These are phyloP conservation scores for Fusarium haematococcum DNA, from an alignment of 2,329 filamentous ascomycete genomes.

Conservation along the genomic window DNA sequence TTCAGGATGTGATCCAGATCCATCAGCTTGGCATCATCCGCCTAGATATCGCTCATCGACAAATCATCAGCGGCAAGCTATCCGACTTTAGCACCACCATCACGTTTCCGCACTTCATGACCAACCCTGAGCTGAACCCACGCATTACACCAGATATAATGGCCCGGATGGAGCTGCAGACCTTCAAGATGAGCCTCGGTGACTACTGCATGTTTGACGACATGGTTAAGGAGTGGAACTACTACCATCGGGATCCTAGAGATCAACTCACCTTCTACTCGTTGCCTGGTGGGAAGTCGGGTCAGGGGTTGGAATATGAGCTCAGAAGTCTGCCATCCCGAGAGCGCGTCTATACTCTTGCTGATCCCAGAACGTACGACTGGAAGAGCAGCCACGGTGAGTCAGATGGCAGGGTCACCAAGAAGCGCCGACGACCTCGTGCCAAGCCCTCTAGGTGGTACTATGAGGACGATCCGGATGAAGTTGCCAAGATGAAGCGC, in stretches of 20 bases:
- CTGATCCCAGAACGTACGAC: background rate
- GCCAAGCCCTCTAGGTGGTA: background rate
- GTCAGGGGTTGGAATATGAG: background rate
- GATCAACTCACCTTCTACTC: background rate
- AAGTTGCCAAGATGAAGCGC: too few relatives aligned
- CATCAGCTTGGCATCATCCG: background rate
- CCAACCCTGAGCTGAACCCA: conserved; percentile 9
- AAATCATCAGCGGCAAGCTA: conserved; percentile 38
- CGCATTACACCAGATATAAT: background rate
- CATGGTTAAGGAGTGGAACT: background rate
- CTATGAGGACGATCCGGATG: background rate
- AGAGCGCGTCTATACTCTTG: background rate
- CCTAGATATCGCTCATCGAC: conserved; percentile 3
- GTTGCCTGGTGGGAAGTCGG: background rate
- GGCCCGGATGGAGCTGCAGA: too few relatives aligned
- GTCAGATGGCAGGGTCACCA: background rate
- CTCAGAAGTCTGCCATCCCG: background rate
- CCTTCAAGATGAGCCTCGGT: too few relatives aligned
- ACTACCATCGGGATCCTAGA: background rate
- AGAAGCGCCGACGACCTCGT: background rate
- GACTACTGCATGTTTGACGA: too few relatives aligned
- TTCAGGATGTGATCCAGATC: background rate
- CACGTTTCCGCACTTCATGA: conserved; percentile 41
- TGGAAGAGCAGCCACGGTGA: background rate
- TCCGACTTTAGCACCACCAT: conserved; percentile 42